Evolutionary conservation across 2,329 filamentous ascomycete genomes (phyloP).

Genomic region (Cladophialophora chaetospira): DNA sequence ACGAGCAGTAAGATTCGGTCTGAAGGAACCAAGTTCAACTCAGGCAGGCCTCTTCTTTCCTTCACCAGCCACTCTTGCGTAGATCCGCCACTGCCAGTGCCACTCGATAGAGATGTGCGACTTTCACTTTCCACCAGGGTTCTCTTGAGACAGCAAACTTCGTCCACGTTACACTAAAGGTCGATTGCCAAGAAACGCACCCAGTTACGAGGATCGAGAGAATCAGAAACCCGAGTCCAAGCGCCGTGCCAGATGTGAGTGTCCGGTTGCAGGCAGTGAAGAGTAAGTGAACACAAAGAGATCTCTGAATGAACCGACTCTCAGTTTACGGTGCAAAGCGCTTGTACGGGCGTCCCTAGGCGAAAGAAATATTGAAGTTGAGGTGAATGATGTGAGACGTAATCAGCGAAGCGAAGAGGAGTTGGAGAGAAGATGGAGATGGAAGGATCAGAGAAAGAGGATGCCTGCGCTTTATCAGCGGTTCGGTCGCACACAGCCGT

Average conservation of each 20-base stretch:
- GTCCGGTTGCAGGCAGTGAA: constrained; percentile 16
- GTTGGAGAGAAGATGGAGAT: neutral
- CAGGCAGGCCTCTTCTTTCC: constrained; percentile 12
- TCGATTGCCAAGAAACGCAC: neutral
- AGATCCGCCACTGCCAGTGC: constrained; percentile 15
- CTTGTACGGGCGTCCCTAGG: neutral
- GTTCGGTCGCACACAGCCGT: neutral
- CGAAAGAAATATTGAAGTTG: neutral
- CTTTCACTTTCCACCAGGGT: constrained; percentile 10
- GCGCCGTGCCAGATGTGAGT: neutral
- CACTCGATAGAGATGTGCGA: constrained; percentile 7
- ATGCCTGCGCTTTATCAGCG: neutral
- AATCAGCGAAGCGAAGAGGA: neutral
- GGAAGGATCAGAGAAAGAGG: neutral
- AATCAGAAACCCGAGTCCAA: neutral
- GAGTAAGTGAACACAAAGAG: constrained; percentile 12
- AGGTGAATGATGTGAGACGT: neutral
- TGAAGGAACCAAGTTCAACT: constrained; percentile 11
- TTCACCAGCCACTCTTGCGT: constrained; percentile 22
- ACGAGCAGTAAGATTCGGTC: constrained; percentile 22
- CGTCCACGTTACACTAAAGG: constrained; percentile 3
- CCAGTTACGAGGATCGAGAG: constrained; percentile 8
- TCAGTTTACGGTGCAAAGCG: neutral
- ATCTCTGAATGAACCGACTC: neutral
- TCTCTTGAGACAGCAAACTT: constrained; percentile 11